Evolutionary conservation across 352 stramenopile genomes (phyloP).

Genomic region (Pythium brachiatum): DNA sequence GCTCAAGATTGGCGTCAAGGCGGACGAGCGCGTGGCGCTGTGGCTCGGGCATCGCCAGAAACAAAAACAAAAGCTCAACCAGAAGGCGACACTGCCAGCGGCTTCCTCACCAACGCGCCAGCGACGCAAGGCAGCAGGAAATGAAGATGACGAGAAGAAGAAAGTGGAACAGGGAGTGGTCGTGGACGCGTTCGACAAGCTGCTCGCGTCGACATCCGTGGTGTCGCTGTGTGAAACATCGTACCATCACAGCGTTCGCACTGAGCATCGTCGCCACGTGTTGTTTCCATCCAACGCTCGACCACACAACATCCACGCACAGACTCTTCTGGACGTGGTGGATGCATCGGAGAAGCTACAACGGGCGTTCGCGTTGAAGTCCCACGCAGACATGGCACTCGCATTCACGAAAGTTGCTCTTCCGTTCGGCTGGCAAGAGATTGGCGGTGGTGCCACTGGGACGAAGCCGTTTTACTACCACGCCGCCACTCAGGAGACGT

Average conservation of each 20-base stretch:
- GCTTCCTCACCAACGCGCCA: neutral
- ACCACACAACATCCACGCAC: conserved; percentile 47
- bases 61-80: neutral
- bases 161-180: conserved; percentile 4
- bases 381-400: conserved; percentile 25
- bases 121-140: conserved; percentile 14
- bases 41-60: conserved; percentile 27
- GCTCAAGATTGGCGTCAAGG: conserved; percentile 15
- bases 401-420: conserved; percentile 49
- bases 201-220: conserved; percentile 18
- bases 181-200: conserved; percentile 3
- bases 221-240: conserved; percentile 22
- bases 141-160: conserved; percentile 19
- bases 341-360: conserved; percentile 32
- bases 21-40: conserved; percentile 21
- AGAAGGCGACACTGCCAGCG: neutral
- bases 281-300: conserved; percentile 49
- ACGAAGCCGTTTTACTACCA: conserved; percentile 51
- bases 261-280: conserved; percentile 46
- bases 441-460: neutral
- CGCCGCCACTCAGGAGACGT: conserved; percentile 33
- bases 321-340: conserved; percentile 47
- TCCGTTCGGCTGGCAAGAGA: conserved; percentile 63
- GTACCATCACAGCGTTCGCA: conserved; percentile 58
- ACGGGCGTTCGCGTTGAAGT: conserved; percentile 22